Base-by-base conservation (phyloP, 1,284 basidiomycete genomes). In the Leccinum griseonigrum region DNA sequence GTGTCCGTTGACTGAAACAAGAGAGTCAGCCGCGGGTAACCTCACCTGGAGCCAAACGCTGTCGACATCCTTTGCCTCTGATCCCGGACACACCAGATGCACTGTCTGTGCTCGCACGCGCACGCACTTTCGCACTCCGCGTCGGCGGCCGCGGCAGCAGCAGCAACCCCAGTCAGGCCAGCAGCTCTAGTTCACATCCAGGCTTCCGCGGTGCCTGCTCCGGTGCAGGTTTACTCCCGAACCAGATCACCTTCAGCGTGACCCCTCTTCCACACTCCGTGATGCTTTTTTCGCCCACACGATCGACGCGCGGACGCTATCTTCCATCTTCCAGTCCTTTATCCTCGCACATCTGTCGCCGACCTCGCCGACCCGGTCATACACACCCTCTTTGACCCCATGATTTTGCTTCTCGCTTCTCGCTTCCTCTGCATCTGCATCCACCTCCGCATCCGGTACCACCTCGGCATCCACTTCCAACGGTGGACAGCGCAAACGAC, bases 311-410 rank as follows among this genome's bases (percentile, higher is more conserved):
- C 69, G 77, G 1, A 80, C 79, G 3, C 71, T 85, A 29, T 79
- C 83, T 6, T 77, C 79, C 31, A 79, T 84, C 74, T 79, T 84
- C 38, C 79, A 82, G 60, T 74, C 75, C 18, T 83, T 77, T 60
- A 77, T 78, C 38, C 68, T 77, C 22, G 74, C 78, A 7, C 77
- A 81, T 60, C 80, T 79, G 3, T 81, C 79, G 0, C 69, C 76
- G 5, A 81, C 80, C 0, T 80, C 82, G 4, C 74, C 85, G 6
- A 78, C 0, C 74, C 80, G 1, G 76, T 84, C 38, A 70, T 85
- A 4, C 76, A 78, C 22, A 79, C 81, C 13, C 75, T 85, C 5
- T 85, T 85, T 60, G 81, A 83, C 46, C 83, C 83, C 2, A 60
- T 66, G 10, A 64, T 74, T 3, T 60, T 43, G 72, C 78, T 66